Evolutionary conservation across 345 rosid species (phyloP), one percentile per base, ranked within the genome.

Genomic region (Populus deltoides): DNA sequence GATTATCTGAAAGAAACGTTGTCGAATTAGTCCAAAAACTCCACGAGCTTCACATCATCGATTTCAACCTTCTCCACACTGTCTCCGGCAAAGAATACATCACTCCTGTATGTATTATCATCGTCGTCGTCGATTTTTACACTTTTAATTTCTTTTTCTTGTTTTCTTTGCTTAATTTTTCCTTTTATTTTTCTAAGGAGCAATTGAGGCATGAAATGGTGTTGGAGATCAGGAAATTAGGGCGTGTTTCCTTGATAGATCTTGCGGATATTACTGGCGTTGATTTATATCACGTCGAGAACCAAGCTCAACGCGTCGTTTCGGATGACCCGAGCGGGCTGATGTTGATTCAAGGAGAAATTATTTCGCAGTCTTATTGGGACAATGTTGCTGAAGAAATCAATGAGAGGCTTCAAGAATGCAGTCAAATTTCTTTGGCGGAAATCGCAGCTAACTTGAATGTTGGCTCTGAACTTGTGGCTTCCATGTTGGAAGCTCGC

Each of bases 1-100:
- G 97, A 29, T 86, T 95, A 68, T 95, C 97, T 53, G 99, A 95
- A 31, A 86, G 99, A 73, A 95, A 93, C 84, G 98, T 95, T 69
- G 99, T 95, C 81, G 99, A 95, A 77, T 88, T 95, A 87, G 96
- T 95, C 75, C 97, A 92, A 74, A 95, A 95, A 87, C 99, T 95
- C 13, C 98, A 93, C 12, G 96, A 95, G 86, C 96, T 95, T 80
- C 87, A 78, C 47, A 94, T 95, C 85, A 90, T 95, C 72, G 96
- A 95, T 86, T 95, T 95, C 89, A 94, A 93, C 81, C 99, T 95
- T 79, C 98, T 95, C 77, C 97, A 95, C 85, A 95, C 99, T 79
- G 92, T 95, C 81, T 87, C 98, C 66, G 99, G 99, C 75, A 93
- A 93, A 71, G 98, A 95, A 82, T 93, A 89, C 88, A 95, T 95